Evolutionary conservation across 129 eudicot species (phyloP), one percentile per base, ranked within the genome.

Genomic region (Logfia minima): DNA sequence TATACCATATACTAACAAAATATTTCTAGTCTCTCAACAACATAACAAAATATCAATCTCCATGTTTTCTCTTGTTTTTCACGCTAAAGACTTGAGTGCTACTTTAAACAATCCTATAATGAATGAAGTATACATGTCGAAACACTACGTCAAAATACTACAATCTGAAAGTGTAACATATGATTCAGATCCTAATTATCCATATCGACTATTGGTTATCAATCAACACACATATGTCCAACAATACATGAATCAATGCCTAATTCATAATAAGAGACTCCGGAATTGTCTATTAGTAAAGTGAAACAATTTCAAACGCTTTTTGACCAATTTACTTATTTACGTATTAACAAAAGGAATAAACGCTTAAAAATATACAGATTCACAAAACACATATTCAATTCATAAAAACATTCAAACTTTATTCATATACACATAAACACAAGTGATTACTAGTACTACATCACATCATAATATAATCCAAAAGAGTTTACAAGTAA

Each of bases 371-470:
- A 48, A 3, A 48, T 48, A 48, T 3, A 14, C 18, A 48, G 55
- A 48, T 4, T 13, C 4, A 35, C n/a, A 4, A 1, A 48, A 48
- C 55, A 13, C 6, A 48, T 3, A 14, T 3, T 48, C 6, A 48
- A 48, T 48, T 48, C 55, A 48, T 48, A 14, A 48, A 3, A n/a
- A 48, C 55, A 13, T 48, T 14, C 6, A 14, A 48, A 48, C 0
- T 41, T 48, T 48, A 48, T 13, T 48, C 18, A 26, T 8, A 24
- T 32, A 55, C 32, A 72, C 2, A 26, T 68, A 74, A 68, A 61
- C n/a, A 74, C 37, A 75, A 64, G 72, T 45, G 45, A 14, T 75
- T 62, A 32, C 21, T 65, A 26, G 32, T 34, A 65, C 3, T 34
- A 37, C 29, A 26, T 8, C 14, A 24, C 52, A 75, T 45, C 48